Evolutionary conservation across 2,329 filamentous ascomycete species (phyloP).

Genomic region (Trichoderma sp.): DNA sequence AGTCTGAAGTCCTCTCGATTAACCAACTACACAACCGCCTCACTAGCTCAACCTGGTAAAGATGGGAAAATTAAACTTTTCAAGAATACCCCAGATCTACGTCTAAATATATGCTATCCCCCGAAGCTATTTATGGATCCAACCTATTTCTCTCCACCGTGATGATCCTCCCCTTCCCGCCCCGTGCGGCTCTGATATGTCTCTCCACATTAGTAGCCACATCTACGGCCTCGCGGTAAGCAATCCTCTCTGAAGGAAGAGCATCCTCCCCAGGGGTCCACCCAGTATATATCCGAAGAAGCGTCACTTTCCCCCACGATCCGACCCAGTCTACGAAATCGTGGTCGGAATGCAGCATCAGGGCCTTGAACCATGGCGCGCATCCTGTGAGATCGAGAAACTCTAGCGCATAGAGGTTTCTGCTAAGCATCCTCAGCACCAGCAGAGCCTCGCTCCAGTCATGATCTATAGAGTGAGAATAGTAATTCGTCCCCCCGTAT

Average conservation of each 20-base stretch:
- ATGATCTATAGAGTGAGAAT: constrained; percentile 55
- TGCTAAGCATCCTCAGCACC: constrained; percentile 53
- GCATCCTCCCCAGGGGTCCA: constrained; percentile 38
- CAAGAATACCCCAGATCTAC: not conserved
- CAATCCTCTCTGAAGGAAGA: constrained; percentile 32
- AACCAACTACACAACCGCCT: not conserved
- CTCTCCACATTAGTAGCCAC: constrained; percentile 45
- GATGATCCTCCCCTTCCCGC: constrained; percentile 48
- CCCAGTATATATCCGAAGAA: constrained; percentile 45
- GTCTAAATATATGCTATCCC: not conserved
- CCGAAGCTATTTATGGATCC: constrained; percentile 5
- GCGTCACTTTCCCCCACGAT: constrained; percentile 51
- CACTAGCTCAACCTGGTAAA: not conserved
- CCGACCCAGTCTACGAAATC: constrained; percentile 53
- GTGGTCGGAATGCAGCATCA: constrained; percentile 42
- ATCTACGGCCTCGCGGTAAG: constrained; percentile 36
- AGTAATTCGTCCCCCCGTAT: constrained; percentile 54
- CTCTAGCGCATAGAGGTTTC: constrained; percentile 54
- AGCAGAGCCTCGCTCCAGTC: constrained; percentile 59
- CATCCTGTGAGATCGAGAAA: constrained; percentile 62
- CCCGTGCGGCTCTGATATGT: constrained; percentile 44
- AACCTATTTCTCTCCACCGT: constrained; percentile 44
- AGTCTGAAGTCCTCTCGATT: not conserved
- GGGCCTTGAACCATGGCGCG: constrained; percentile 50
- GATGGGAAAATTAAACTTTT: not conserved